Conservation (phyloP, 768 basidiomycete species). For the Saitozyma podzolica region DNA sequence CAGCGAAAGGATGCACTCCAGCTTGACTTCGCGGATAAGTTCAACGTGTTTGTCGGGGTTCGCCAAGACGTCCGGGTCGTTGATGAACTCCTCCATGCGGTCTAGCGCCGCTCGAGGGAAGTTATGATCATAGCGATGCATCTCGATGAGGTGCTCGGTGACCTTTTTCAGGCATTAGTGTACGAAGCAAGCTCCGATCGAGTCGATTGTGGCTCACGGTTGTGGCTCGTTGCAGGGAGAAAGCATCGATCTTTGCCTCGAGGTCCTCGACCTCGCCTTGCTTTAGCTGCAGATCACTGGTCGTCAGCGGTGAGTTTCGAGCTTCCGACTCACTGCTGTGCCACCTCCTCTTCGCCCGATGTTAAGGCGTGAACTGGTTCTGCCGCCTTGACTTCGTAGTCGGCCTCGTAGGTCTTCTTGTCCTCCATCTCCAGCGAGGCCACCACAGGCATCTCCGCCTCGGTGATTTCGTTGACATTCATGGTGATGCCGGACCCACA, state of each 20-base stretch:
- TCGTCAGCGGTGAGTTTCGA: background rate
- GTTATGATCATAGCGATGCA: slow-evolving; percentile 41
- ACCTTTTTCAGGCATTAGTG: slow-evolving; percentile 13
- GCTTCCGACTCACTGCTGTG: too few species aligned
- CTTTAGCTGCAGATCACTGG: background rate
- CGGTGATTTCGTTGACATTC: too few species aligned
- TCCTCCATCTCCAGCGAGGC: too few species aligned
- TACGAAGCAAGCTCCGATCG: background rate
- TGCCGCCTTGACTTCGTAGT: too few species aligned
- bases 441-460: too few species aligned
- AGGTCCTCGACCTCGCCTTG: background rate
- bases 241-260: background rate
- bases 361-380: too few species aligned
- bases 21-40: slow-evolving; percentile 36
- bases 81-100: slow-evolving; percentile 24
- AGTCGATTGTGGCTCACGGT: background rate
- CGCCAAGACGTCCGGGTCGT: slow-evolving; percentile 17
- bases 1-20: slow-evolving; percentile 34
- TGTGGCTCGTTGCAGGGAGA: background rate
- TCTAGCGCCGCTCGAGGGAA: slow-evolving; percentile 23
- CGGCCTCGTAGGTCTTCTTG: too few species aligned
- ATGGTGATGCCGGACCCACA: too few species aligned
- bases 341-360: too few species aligned
- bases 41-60: slow-evolving; percentile 22
- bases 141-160: slow-evolving; percentile 15